These are phyloP conservation scores for Paramecium octaurelia DNA, from an alignment of 73 alveolate genomes.

Conservation along the genomic window DNA sequence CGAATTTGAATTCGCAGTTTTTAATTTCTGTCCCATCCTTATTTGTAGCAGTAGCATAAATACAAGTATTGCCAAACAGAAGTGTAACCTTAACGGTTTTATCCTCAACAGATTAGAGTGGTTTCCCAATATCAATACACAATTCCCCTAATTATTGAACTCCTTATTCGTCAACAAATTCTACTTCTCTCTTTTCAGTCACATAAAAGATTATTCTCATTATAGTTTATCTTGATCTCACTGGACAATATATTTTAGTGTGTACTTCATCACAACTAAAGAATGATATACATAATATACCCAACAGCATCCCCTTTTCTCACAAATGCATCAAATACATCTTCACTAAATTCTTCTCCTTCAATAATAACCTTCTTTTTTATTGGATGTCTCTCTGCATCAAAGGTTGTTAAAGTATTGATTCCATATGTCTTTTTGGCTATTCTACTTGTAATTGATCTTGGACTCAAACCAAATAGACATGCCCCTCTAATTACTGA, in stretches of 20 bases:
- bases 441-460: conserved; percentile 93
- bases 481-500: conserved; percentile 98
- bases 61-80: conserved; percentile 93
- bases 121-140: conserved; percentile 96
- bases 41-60: conserved; percentile 95
- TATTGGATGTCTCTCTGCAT: conserved; percentile 96
- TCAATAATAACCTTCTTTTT: conserved; percentile 95
- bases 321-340: conserved; percentile 97
- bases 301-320: conserved; percentile 94
- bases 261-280: conserved; percentile 90
- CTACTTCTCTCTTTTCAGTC: conserved; percentile 87
- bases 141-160: conserved; percentile 95
- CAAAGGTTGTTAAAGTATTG: conserved; percentile 95
- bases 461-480: conserved; percentile 96
- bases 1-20: conserved; percentile 96
- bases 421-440: conserved; percentile 98
- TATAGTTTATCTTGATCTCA: conserved; percentile 94
- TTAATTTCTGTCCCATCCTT: conserved; percentile 95
- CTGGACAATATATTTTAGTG: conserved; percentile 97
- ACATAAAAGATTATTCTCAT: conserved; percentile 96
- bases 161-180: conserved; percentile 93
- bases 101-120: conserved; percentile 94
- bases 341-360: conserved; percentile 99
- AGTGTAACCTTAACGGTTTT: conserved; percentile 97
- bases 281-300: background rate